phyloP scores from a whole-genome alignment of 345 rosid genomes.

The Populus euphratica region DNA sequence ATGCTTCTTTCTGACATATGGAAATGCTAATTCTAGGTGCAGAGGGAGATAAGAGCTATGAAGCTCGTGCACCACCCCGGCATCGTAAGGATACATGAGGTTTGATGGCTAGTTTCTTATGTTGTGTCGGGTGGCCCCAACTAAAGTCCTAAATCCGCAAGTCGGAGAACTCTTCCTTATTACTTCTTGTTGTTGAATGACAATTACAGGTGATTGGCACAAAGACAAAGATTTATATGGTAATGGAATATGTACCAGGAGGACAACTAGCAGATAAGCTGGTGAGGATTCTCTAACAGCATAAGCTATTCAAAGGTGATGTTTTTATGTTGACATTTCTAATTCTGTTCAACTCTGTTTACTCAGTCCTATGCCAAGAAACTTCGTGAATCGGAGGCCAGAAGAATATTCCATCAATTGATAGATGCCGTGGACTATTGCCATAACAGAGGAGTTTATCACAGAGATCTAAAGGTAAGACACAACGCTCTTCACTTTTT shows the following conservation, averaged over 20 bases:
- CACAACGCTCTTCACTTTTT: not conserved
- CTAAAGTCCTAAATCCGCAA: not conserved
- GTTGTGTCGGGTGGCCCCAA: not conserved
- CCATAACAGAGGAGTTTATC: slow-evolving; percentile 81
- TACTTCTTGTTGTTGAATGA: not conserved
- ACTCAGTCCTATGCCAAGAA: slow-evolving; percentile 48
- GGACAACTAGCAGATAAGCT: slow-evolving; percentile 82
- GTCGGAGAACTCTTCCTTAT: not conserved
- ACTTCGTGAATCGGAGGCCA: slow-evolving; percentile 64
- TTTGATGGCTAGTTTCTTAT: slow-evolving; percentile 13
- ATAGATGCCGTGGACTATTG: slow-evolving; percentile 83
- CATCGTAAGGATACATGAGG: slow-evolving; percentile 79
- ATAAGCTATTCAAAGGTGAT: not conserved
- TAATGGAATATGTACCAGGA: slow-evolving; percentile 82
- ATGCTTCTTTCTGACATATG: slow-evolving; percentile 14
- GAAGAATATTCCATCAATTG: slow-evolving; percentile 76
- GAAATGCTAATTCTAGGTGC: slow-evolving; percentile 40
- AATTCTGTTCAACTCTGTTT: not conserved
- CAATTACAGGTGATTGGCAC: slow-evolving; percentile 70
- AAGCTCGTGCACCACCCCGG: slow-evolving; percentile 83
- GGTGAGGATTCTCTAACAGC: slow-evolving; percentile 36
- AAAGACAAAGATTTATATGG: slow-evolving; percentile 78
- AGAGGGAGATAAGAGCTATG: slow-evolving; percentile 82
- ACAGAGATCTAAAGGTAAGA: slow-evolving; percentile 80
- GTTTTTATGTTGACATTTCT: not conserved